phyloP scores from a whole-genome alignment of 140 eudicot species.

The Senecio squalidus region DNA sequence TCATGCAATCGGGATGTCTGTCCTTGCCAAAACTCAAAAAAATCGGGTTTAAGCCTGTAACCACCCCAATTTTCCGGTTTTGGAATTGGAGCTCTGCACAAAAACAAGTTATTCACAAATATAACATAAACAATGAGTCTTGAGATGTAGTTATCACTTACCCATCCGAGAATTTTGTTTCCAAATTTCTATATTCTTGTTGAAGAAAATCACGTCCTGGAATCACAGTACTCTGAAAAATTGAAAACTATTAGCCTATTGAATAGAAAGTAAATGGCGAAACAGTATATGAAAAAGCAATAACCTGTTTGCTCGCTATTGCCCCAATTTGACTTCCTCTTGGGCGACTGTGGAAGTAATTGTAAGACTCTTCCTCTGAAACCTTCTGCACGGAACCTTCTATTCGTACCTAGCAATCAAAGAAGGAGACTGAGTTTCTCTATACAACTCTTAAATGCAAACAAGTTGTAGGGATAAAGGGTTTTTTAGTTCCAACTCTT shows the following conservation, averaged over 20 bases:
- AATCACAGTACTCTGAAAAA: slow-evolving; percentile 72
- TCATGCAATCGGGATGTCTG: slow-evolving; percentile 94
- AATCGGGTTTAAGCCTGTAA: slow-evolving; percentile 74
- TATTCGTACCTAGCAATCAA: slow-evolving; percentile 64
- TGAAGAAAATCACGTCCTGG: slow-evolving; percentile 80
- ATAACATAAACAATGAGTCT: slow-evolving; percentile 6
- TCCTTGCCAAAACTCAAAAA: slow-evolving; percentile 99
- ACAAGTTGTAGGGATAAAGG: too few relatives aligned
- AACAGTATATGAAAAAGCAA: not conserved
- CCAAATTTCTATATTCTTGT: slow-evolving; percentile 58
- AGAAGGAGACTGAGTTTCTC: not conserved
- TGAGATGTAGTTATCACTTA: slow-evolving; percentile 33
- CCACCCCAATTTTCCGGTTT: slow-evolving; percentile 96
- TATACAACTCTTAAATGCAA: too few relatives aligned
- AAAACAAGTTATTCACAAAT: slow-evolving; percentile 7
- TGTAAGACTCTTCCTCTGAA: slow-evolving; percentile 86
- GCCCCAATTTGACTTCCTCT: slow-evolving; percentile 95
- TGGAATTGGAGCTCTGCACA: slow-evolving; percentile 70
- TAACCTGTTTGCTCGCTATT: slow-evolving; percentile 84
- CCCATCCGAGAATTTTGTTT: slow-evolving; percentile 75
- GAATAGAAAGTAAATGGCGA: not conserved
- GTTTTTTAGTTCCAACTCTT: too few relatives aligned
- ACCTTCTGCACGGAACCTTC: slow-evolving; percentile 87
- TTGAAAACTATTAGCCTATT: not conserved
- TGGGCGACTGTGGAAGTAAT: slow-evolving; percentile 90